Evolutionary conservation across 139 green algal genomes (phyloP).

Genomic region (Chlamydomonas sp.): DNA sequence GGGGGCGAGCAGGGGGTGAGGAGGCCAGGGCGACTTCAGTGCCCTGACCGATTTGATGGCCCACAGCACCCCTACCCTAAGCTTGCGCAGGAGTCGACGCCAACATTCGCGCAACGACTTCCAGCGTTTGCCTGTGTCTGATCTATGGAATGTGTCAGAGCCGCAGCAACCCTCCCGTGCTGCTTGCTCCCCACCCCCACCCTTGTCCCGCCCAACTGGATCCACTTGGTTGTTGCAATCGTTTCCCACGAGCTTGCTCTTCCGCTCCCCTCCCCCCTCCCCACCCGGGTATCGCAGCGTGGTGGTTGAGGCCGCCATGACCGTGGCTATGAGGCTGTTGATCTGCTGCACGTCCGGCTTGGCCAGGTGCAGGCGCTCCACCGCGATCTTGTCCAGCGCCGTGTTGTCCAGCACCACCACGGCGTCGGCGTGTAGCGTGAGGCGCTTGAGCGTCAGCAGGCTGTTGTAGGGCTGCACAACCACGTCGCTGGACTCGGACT

Average conservation of each 20-base stretch:
- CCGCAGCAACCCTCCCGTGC: too few species aligned
- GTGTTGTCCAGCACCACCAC: conserved; percentile 95
- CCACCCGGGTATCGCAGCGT: conserved; percentile 94
- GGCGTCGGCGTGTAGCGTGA: conserved; percentile 93
- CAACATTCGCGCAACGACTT: too few species aligned
- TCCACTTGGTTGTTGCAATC: too few species aligned
- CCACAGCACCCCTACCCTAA: background rate
- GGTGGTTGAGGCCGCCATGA: conserved; percentile 98
- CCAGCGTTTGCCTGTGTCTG: too few species aligned
- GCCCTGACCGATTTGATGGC: too few species aligned
- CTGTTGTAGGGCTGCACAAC: conserved; percentile 99
- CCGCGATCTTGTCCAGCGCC: conserved; percentile 89
- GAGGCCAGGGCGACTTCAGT: background rate
- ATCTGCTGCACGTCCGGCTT: conserved; percentile 77
- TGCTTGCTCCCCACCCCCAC: too few species aligned
- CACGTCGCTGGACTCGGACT: conserved; percentile 95
- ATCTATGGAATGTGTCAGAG: too few species aligned
- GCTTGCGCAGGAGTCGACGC: background rate
- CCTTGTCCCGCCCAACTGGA: too few species aligned
- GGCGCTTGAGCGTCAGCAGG: conserved; percentile 96
- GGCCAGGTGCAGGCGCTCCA: conserved; percentile 80
- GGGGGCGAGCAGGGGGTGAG: background rate
- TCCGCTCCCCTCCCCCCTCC: background rate
- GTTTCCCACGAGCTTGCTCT: background rate
- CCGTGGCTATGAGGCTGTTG: conserved; percentile 96